These are phyloP conservation scores for Pharnaceum exiguum DNA, from an alignment of 148 eudicot genomes.

Conservation along the genomic window DNA sequence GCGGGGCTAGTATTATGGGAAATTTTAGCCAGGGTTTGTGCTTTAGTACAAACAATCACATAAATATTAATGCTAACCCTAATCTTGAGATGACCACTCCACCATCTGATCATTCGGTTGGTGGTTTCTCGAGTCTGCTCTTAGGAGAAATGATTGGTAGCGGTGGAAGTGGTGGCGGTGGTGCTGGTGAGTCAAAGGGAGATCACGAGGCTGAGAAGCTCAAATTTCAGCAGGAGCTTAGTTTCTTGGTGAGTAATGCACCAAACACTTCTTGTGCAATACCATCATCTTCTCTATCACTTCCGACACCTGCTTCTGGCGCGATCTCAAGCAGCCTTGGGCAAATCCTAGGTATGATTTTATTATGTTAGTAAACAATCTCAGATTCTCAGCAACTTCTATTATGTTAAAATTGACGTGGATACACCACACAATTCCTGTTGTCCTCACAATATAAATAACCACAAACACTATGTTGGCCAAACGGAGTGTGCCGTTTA, in stretches of 20 bases:
- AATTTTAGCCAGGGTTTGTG: constrained; percentile 40
- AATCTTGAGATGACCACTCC: background rate
- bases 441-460: no score
- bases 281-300: constrained; percentile 19
- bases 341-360: constrained; percentile 54
- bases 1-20: constrained; percentile 8
- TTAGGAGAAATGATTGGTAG: constrained; percentile 52
- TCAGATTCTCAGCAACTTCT: background rate
- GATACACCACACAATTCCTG: no score
- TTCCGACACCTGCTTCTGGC: constrained; percentile 29
- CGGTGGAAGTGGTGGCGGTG: constrained; percentile 37
- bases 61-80: constrained; percentile 2
- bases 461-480: no score
- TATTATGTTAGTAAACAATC: no score
- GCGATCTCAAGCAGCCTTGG: constrained; percentile 16
- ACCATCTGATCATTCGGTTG: constrained; percentile 19
- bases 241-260: constrained; percentile 35
- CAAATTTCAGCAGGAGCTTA: constrained; percentile 33
- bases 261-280: constrained; percentile 15
- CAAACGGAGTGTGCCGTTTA: no score
- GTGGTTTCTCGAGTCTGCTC: constrained; percentile 41
- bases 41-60: constrained; percentile 28
- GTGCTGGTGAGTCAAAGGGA: constrained; percentile 23
- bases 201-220: constrained; percentile 37
- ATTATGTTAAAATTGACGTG: background rate